Base-by-base conservation (phyloP, 2,329 filamentous ascomycete species). In the Rutstroemia sp. region DNA sequence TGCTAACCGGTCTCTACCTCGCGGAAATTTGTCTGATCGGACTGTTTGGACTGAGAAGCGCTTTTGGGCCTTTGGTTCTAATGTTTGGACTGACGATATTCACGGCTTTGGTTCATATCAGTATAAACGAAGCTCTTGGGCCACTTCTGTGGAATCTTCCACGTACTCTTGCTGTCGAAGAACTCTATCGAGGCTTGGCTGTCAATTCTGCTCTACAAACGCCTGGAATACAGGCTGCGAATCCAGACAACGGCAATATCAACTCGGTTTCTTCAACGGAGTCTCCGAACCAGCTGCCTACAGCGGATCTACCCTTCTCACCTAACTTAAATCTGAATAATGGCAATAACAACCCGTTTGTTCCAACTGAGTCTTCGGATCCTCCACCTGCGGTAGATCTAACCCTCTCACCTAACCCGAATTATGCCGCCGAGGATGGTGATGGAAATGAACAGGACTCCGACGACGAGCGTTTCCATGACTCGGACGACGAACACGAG, bases 1-100 rank as follows among this genome's bases (percentile, higher is more conserved):
- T 83, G 27, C 77, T 84, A 16, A 79, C 81, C 8, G 83, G 84
- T 40, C 73, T 84, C 58, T 87, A 88, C 66, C 72, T 87, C 38
- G 75, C 79, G 1, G 78, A 84, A 58, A 71, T 83, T 38, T 84
- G 82, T 64, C 69, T 87, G 42, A 78, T 86, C 58, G 83, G 83
- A 50, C 75, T 87, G 9, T 84, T 87, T 65, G 79, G 77, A 34
- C 79, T 85, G 58, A 75, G 72, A 40, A 71, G 74, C 7, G 74
- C 73, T 1, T 67, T 79, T 48, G 81, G 80, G 1, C 81, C 81
- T 0, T 61, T 84, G 59, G 71, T 83, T 42, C 69, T 84, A 36
- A 82, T 80, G 74, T 75, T 84, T 58, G 72, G 82, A 57, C 75
- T 80, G 59, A 65, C 81, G 36, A 66, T 84, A 54, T 78, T 82